Conservation (phyloP, 2,329 filamentous ascomycete genomes). For the Talaromyces amestolkiae region DNA sequence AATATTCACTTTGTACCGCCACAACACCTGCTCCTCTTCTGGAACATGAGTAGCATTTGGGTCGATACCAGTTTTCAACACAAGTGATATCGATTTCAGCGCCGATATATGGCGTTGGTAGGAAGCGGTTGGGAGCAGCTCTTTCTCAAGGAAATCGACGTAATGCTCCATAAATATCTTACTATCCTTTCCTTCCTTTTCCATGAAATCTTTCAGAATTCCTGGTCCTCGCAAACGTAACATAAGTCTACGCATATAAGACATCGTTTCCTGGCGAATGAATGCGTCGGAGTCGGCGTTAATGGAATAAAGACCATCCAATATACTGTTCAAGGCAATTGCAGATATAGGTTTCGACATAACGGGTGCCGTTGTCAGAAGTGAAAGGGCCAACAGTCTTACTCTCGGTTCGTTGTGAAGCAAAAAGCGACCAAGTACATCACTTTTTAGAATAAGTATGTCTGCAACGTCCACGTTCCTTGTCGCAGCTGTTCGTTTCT, state of each 20-base stretch:
- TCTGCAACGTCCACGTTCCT: constrained; percentile 20
- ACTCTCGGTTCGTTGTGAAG: constrained; percentile 59
- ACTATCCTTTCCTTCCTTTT: constrained; percentile 30
- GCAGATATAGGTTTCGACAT: constrained; percentile 70
- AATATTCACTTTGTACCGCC: constrained; percentile 50
- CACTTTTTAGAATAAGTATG: constrained; percentile 35
- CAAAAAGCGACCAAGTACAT: constrained; percentile 38
- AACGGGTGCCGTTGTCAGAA: constrained; percentile 73
- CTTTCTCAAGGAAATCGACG: constrained; percentile 65
- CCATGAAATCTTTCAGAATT: constrained; percentile 22
- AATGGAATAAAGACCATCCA: constrained; percentile 64
- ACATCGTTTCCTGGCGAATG: constrained; percentile 76
- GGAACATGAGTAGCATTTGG: constrained; percentile 37
- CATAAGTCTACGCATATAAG: constrained; percentile 71
- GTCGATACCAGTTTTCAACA: constrained; percentile 70
- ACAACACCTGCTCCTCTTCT: constrained; percentile 49
- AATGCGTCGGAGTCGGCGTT: constrained; percentile 84
- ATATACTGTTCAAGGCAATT: constrained; percentile 61
- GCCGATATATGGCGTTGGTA: constrained; percentile 87
- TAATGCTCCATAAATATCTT: constrained; percentile 70
- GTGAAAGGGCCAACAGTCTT: constrained; percentile 74
- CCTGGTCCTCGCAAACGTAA: constrained; percentile 67
- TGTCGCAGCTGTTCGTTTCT: constrained; percentile 23
- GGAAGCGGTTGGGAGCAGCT: constrained; percentile 76
- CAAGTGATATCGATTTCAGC: constrained; percentile 65